Percentiles rank a stretch among this genome's conserved stretches.
These are phyloP conservation scores for Perilla frutescens DNA, from an alignment of 257 asterid species.

Conservation along the genomic window DNA sequence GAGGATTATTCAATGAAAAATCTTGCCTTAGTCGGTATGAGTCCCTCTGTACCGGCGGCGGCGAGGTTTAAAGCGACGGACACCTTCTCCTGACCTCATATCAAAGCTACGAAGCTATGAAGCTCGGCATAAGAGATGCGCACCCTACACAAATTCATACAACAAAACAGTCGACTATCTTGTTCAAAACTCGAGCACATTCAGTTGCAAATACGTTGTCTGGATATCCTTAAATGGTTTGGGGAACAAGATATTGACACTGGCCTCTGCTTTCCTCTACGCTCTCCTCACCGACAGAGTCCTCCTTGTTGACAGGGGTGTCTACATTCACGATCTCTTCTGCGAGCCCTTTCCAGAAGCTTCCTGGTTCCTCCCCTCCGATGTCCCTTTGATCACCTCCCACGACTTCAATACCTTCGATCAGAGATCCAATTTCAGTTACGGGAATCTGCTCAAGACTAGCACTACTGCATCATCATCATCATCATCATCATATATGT, in stretches of 20 bases:
- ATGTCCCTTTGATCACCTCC: slow-evolving; percentile 46
- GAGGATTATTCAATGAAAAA: slow-evolving; percentile 52
- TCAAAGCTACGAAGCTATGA: slow-evolving; percentile 70
- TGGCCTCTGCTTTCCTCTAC: slow-evolving; percentile 73
- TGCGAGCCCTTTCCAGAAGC: slow-evolving; percentile 81
- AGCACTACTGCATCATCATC: background rate
- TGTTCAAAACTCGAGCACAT: slow-evolving; percentile 7
- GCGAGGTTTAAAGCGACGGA: slow-evolving; percentile 1
- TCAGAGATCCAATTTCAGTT: slow-evolving; percentile 52
- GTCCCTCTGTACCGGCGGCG: slow-evolving; percentile 47
- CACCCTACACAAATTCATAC: slow-evolving; percentile 62
- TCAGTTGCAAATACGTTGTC: slow-evolving; percentile 67
- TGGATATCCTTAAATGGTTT: slow-evolving; percentile 74
- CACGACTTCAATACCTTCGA: slow-evolving; percentile 43
- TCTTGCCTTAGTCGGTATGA: slow-evolving; percentile 72
- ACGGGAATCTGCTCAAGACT: slow-evolving; percentile 58
- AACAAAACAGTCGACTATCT: slow-evolving; percentile 51
- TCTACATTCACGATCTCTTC: slow-evolving; percentile 65
- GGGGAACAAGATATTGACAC: slow-evolving; percentile 69
- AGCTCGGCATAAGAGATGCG: slow-evolving; percentile 70
- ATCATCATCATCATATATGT: slow-evolving; percentile 37
- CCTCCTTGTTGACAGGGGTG: slow-evolving; percentile 67
- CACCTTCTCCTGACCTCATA: slow-evolving; percentile 64
- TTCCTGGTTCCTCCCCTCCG: slow-evolving; percentile 76
- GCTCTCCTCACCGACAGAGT: slow-evolving; percentile 78